These are phyloP conservation scores for Globisporangium paddicum DNA, from an alignment of 352 stramenopile species.

Conservation along the genomic window DNA sequence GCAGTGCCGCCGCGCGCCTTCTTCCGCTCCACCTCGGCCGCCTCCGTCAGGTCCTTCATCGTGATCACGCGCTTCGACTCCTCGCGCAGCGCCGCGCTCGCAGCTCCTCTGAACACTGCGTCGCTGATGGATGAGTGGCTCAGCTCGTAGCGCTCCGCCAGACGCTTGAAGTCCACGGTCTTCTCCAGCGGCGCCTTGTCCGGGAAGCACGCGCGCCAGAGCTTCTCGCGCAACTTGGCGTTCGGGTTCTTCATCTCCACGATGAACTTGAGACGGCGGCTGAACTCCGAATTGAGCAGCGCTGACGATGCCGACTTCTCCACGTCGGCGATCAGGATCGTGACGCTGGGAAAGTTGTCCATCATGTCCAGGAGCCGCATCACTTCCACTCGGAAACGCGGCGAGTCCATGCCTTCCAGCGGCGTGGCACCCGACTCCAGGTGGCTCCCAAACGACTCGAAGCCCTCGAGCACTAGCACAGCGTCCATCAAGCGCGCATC, in stretches of 20 bases:
- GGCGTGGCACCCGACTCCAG: slow-evolving; percentile 51
- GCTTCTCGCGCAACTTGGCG: slow-evolving; percentile 56
- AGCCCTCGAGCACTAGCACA: slow-evolving; percentile 81
- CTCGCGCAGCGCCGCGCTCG: slow-evolving; percentile 58
- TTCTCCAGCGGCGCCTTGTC: slow-evolving; percentile 56
- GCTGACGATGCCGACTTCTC: slow-evolving; percentile 38
- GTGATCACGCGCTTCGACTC: slow-evolving; percentile 58
- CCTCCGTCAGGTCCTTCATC: slow-evolving; percentile 77
- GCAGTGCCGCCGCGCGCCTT: slow-evolving; percentile 53
- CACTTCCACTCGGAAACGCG: slow-evolving; percentile 69
- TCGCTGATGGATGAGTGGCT: slow-evolving; percentile 77
- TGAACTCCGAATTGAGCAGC: slow-evolving; percentile 64
- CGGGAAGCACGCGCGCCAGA: slow-evolving; percentile 79
- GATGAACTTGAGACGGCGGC: slow-evolving; percentile 78
- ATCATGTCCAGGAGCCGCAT: slow-evolving; percentile 76
- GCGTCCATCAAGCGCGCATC: slow-evolving; percentile 85
- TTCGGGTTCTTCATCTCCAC: slow-evolving; percentile 82
- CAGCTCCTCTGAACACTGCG: slow-evolving; percentile 76
- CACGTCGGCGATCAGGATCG: slow-evolving; percentile 72
- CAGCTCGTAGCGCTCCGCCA: slow-evolving; percentile 72
- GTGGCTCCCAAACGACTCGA: slow-evolving; percentile 83
- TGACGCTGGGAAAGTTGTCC: slow-evolving; percentile 72
- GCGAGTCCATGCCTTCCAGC: slow-evolving; percentile 59
- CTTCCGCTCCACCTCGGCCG: slow-evolving; percentile 67
- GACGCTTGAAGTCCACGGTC: slow-evolving; percentile 58